Conservation (phyloP, 2,329 filamentous ascomycete species). For the Penicillium sp. region DNA sequence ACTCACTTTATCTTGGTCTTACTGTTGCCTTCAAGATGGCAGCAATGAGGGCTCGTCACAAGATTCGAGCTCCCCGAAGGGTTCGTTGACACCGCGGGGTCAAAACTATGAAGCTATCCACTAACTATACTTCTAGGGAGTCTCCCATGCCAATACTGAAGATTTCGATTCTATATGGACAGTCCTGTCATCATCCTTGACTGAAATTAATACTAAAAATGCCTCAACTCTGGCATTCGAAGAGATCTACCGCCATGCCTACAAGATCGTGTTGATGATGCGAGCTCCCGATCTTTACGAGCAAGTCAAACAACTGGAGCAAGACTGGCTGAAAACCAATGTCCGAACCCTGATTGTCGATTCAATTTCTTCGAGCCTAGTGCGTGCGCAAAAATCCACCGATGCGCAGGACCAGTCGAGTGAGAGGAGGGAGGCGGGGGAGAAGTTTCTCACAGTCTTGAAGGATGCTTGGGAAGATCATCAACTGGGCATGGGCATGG, state of each 20-base stretch:
- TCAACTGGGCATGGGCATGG: constrained; percentile 92
- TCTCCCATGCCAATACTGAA: constrained; percentile 56
- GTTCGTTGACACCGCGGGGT: constrained; percentile 47
- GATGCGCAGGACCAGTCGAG: constrained; percentile 61
- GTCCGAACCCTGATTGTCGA: constrained; percentile 69
- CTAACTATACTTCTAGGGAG: constrained; percentile 47
- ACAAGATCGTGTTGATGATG: constrained; percentile 89
- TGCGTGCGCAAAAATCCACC: constrained; percentile 51
- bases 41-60: constrained; percentile 55
- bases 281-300: constrained; percentile 79
- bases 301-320: constrained; percentile 75
- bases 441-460: constrained; percentile 74
- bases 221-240: constrained; percentile 90
- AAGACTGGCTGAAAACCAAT: constrained; percentile 71
- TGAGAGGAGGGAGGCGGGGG: constrained; percentile 75
- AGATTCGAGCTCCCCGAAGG: constrained; percentile 65
- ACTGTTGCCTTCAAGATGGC: constrained; percentile 42
- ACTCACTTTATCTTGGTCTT: neutral
- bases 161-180: constrained; percentile 88
- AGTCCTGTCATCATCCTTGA: constrained; percentile 70
- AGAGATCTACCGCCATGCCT: constrained; percentile 87
- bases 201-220: constrained; percentile 88
- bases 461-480: constrained; percentile 84
- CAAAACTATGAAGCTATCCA: constrained; percentile 4
- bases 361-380: constrained; percentile 68